Evolutionary conservation across 1,139 yeast species (phyloP), one percentile per base, ranked within the genome.

Genomic region (Pichia sp.): DNA sequence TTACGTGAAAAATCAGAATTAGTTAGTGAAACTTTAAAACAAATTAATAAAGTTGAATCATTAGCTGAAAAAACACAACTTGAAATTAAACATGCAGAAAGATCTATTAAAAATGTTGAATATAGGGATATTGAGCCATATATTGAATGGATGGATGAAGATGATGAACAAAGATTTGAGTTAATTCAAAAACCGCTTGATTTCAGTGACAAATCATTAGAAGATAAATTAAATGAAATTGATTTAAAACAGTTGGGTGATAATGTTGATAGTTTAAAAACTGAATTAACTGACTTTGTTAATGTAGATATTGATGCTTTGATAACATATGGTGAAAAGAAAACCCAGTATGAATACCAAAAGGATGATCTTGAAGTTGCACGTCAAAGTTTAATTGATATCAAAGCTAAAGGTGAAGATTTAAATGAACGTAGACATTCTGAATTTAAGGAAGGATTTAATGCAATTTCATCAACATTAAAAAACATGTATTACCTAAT

Each of bases 401-500:
- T 84, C 56, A 82, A 86, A 61, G 74, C 73, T 49, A 72, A 73
- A 52, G 78, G 85, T 54, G 96, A 89, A 62, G 84, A 82, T 31
- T 72, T 90, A 60, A 85, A 86, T 64, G 78, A 84, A 52, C 81
- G 78, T 56, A 76, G 99, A 51, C 74, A 87, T 51, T 90, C 84
- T 58, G 97, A 95, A 67, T 95, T 95, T 64, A 89, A 90, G 96
- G 82, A 80, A 58, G 99, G 99, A 0, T 93, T 95, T 71, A 81
- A 84, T 60, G 76, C 82, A 33, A 95, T 95, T 39, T 90, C 98
- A 1, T 75, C 84, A 69, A 87, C 96, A 9, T 77, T 95, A 58
- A 93, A 93, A 67, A 97, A 89, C 63, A 91, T 95, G 98, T 95
- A 95, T 65, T 96, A 91, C 64, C 88, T 93, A 95, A 93, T 95